These are phyloP conservation scores for Halophytophthora polymorphica DNA, from an alignment of 352 stramenopile genomes.

Conservation along the genomic window DNA sequence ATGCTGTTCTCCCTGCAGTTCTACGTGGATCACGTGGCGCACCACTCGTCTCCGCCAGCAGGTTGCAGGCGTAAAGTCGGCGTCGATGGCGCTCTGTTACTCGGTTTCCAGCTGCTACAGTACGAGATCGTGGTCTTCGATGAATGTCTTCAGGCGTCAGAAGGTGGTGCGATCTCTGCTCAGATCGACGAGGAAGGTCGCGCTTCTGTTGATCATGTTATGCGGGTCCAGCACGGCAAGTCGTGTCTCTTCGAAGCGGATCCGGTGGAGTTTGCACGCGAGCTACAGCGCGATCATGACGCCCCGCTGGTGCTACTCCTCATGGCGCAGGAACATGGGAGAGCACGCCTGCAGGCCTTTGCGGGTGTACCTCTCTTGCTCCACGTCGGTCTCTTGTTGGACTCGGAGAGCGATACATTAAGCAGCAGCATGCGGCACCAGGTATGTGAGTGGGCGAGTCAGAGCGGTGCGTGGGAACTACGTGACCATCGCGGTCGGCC, in stretches of 20 bases:
- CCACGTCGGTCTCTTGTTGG: slow-evolving; percentile 15
- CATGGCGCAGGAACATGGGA: slow-evolving; percentile 28
- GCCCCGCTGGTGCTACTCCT: slow-evolving; percentile 32
- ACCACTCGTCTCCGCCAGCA: neutral
- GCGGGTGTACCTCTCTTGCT: slow-evolving; percentile 28
- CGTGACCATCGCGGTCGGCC: slow-evolving; percentile 20
- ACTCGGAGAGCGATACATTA: neutral
- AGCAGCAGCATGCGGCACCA: slow-evolving; percentile 12
- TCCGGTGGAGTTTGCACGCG: slow-evolving; percentile 15
- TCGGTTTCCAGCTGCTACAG: slow-evolving; percentile 50
- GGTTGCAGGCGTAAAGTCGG: too few relatives aligned
- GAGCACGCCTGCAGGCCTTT: slow-evolving; percentile 34
- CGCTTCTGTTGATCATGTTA: slow-evolving; percentile 1
- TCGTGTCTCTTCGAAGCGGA: slow-evolving; percentile 51
- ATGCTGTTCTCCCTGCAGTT: slow-evolving; percentile 50
- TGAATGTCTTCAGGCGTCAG: neutral
- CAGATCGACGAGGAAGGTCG: neutral
- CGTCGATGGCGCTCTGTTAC: slow-evolving; percentile 7
- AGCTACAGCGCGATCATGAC: slow-evolving; percentile 25
- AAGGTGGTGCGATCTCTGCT: neutral
- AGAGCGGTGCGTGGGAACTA: slow-evolving; percentile 33
- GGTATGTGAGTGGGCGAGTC: slow-evolving; percentile 44
- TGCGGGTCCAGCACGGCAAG: slow-evolving; percentile 31
- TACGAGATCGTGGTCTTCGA: slow-evolving; percentile 56
- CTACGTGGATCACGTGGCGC: slow-evolving; percentile 22